phyloP scores from a whole-genome alignment of 2,329 filamentous ascomycete genomes.

The Hansfordia pulvinata region DNA sequence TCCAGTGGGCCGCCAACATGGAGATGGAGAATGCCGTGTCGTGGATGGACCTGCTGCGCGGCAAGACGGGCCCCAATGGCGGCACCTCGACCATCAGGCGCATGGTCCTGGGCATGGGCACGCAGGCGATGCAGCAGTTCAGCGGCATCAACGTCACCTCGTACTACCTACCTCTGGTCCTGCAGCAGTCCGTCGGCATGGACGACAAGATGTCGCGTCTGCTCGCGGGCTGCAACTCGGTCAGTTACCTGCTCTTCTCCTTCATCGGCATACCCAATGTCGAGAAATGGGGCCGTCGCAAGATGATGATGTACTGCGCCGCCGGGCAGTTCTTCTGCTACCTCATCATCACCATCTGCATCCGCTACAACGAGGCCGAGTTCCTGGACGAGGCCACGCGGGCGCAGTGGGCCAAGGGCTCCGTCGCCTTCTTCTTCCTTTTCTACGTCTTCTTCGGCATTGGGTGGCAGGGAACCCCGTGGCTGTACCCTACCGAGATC shows the following conservation, averaged over 20 bases:
- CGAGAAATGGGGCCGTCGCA: conserved; percentile 1
- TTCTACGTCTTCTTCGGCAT: conserved; percentile 7
- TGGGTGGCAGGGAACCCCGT: neutral
- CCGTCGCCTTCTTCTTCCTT: conserved; percentile 10
- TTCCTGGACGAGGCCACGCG: conserved; percentile 3
- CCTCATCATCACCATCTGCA: conserved; percentile 31
- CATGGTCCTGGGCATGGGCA: conserved; percentile 5
- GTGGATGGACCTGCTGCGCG: no score
- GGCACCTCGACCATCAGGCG: conserved; percentile 2
- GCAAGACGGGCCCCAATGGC: neutral
- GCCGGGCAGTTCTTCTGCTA: neutral
- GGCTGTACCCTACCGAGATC: conserved; percentile 1
- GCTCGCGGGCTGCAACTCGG: conserved; percentile 18
- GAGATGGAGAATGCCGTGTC: no score
- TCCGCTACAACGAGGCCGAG: conserved; percentile 23
- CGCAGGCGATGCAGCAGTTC: conserved; percentile 11
- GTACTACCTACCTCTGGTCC: conserved; percentile 21
- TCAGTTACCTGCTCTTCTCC: conserved; percentile 5
- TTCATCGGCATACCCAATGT: neutral
- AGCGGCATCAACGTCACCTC: conserved; percentile 11
- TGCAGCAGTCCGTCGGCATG: conserved; percentile 13
- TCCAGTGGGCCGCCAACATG: neutral
- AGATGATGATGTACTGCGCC: neutral
- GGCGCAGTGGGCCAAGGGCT: conserved; percentile 5
- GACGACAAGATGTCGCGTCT: conserved; percentile 14